Evolutionary conservation across 2,329 filamentous ascomycete genomes (phyloP).

Genomic region (Arthrobotrys musiformis): DNA sequence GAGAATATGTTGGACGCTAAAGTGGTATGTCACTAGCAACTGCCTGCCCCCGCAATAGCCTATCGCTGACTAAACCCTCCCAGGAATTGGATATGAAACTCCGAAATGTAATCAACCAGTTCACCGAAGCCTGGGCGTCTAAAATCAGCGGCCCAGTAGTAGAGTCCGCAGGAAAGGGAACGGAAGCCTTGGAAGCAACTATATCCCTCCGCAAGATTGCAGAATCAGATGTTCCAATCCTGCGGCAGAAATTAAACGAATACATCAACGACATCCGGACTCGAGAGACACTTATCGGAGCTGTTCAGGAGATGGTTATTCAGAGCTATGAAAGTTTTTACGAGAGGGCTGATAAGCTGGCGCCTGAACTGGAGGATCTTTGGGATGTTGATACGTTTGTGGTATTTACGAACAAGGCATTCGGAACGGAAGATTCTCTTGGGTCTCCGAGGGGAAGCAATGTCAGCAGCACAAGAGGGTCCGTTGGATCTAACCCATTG

Average conservation of each 20-base stretch:
- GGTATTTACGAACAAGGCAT: constrained; percentile 72
- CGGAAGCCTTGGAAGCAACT: constrained; percentile 63
- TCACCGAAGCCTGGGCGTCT: constrained; percentile 70
- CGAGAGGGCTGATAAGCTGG: constrained; percentile 62
- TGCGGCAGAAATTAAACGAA: constrained; percentile 70
- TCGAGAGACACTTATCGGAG: constrained; percentile 73
- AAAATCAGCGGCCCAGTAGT: constrained; percentile 68
- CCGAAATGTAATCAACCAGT: constrained; percentile 73
- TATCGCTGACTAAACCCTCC: constrained; percentile 16
- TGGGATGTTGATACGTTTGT: constrained; percentile 74
- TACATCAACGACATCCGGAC: constrained; percentile 75
- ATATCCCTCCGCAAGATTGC: constrained; percentile 68
- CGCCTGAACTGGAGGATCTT: constrained; percentile 64
- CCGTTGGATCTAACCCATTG: constrained; percentile 27
- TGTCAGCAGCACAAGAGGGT: constrained; percentile 45
- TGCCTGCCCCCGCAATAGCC: not conserved
- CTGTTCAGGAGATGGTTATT: constrained; percentile 69
- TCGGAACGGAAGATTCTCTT: constrained; percentile 62
- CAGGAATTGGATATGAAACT: constrained; percentile 71
- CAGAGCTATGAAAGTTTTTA: constrained; percentile 74
- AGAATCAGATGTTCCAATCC: constrained; percentile 69
- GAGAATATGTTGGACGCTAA: constrained; percentile 79
- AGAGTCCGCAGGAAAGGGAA: constrained; percentile 61
- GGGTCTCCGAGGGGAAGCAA: constrained; percentile 43
- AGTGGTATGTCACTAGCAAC: constrained; percentile 63